Percentiles rank a stretch among this genome's conserved stretches.
Conservation (phyloP, 1,139 yeast species). For the Kodamaea arcana region DNA sequence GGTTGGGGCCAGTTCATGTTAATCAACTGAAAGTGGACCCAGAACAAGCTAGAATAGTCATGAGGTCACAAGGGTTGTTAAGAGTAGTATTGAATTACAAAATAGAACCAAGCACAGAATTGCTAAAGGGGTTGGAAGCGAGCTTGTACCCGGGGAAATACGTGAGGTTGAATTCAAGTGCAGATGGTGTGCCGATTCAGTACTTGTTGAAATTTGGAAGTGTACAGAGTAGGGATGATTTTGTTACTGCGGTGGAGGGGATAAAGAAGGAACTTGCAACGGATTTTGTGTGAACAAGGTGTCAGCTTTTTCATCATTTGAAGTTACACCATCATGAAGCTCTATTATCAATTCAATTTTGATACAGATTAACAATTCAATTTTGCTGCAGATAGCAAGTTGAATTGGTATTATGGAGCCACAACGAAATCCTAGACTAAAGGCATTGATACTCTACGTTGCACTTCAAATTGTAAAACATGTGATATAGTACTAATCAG, state of each 20-base stretch:
- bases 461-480: no score
- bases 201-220: slow-evolving; percentile 73
- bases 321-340: no score
- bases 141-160: slow-evolving; percentile 78
- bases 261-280: no score
- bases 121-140: slow-evolving; percentile 78
- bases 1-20: slow-evolving; percentile 80
- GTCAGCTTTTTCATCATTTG: no score
- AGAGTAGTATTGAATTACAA: slow-evolving; percentile 80
- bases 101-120: slow-evolving; percentile 51
- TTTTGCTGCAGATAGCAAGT: no score
- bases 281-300: no score
- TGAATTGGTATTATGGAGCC: no score
- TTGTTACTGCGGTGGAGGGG: slow-evolving; percentile 55
- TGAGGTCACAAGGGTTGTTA: slow-evolving; percentile 87
- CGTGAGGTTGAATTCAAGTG: slow-evolving; percentile 55
- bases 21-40: slow-evolving; percentile 48
- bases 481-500: no score
- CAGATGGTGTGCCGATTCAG: slow-evolving; percentile 68
- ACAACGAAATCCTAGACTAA: no score
- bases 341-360: no score
- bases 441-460: no score
- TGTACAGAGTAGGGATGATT: slow-evolving; percentile 54
- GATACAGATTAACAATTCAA: no score
- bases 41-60: slow-evolving; percentile 54